Conservation (phyloP, 2,329 filamentous ascomycete species). For the Sporothrix mexicana region DNA sequence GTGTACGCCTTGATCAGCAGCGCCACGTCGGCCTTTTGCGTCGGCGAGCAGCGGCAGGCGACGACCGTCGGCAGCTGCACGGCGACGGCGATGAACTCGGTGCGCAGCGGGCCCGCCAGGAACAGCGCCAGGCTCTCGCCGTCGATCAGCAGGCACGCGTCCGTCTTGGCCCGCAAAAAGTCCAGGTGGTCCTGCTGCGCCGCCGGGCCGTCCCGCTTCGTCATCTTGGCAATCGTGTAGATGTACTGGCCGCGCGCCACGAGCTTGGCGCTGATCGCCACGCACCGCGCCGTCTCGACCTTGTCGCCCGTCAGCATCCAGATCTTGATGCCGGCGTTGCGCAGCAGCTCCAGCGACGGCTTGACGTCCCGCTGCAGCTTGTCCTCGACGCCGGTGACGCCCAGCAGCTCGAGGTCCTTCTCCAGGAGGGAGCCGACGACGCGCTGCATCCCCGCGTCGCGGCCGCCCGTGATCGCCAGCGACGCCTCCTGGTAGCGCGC, state of each 20-base stretch:
- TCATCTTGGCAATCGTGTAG: conserved; percentile 86
- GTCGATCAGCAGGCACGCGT: conserved; percentile 88
- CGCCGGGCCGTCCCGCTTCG: conserved; percentile 80
- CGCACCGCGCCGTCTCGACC: conserved; percentile 94
- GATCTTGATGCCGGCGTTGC: conserved; percentile 97
- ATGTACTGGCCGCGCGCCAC: conserved; percentile 95
- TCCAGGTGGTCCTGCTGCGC: conserved; percentile 77
- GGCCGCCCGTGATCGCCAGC: conserved; percentile 71
- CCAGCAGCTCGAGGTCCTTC: conserved; percentile 85
- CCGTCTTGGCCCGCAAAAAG: conserved; percentile 84
- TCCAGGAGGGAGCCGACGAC: conserved; percentile 84
- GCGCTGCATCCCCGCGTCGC: conserved; percentile 80
- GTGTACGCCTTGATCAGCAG: conserved; percentile 88
- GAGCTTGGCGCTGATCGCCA: conserved; percentile 92
- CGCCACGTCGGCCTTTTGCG: conserved; percentile 94
- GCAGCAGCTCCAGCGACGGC: conserved; percentile 88
- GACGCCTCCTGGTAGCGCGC: conserved; percentile 78
- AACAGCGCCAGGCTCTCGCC: conserved; percentile 87
- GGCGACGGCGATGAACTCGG: conserved; percentile 85
- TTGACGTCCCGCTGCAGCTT: conserved; percentile 96
- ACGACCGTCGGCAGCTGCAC: conserved; percentile 90
- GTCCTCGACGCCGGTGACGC: conserved; percentile 98
- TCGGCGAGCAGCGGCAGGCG: conserved; percentile 94
- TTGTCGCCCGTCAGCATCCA: conserved; percentile 99
- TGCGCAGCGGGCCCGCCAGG: conserved; percentile 72